These are phyloP conservation scores for Psilocybe tampanensis DNA, from an alignment of 768 basidiomycete genomes.

Conservation along the genomic window DNA sequence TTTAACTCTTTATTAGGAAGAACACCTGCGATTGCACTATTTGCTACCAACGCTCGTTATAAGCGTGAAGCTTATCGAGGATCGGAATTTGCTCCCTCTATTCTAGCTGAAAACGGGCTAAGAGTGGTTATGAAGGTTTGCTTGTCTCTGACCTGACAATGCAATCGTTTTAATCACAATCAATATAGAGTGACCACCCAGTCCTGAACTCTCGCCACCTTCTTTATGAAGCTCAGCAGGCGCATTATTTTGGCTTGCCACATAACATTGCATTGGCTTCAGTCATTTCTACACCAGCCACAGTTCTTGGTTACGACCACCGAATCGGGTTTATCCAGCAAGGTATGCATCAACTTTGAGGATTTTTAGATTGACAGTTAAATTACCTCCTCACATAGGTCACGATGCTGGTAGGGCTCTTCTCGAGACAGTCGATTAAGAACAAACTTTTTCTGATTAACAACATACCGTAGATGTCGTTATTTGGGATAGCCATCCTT, in stretches of 20 bases:
- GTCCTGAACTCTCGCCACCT: slow-evolving; percentile 70
- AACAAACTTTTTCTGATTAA: neutral
- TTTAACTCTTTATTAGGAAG: slow-evolving; percentile 41
- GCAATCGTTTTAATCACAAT: neutral
- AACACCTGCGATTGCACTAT: slow-evolving; percentile 74
- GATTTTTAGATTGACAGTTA: neutral
- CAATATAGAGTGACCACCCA: slow-evolving; percentile 60
- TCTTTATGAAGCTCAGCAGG: slow-evolving; percentile 77
- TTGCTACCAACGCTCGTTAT: slow-evolving; percentile 57
- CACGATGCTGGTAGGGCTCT: slow-evolving; percentile 61
- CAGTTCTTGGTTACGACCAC: slow-evolving; percentile 71
- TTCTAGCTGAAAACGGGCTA: slow-evolving; percentile 71
- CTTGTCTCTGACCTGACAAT: neutral
- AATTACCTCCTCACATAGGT: slow-evolving; percentile 33
- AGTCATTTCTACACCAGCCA: slow-evolving; percentile 74
- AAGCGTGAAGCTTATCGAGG: slow-evolving; percentile 83
- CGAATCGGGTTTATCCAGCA: slow-evolving; percentile 69
- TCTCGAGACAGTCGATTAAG: too few relatives aligned
- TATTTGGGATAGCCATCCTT: slow-evolving; percentile 77
- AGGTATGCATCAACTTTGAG: slow-evolving; percentile 33
- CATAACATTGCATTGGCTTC: slow-evolving; percentile 65
- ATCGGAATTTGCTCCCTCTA: slow-evolving; percentile 74
- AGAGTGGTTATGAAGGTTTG: slow-evolving; percentile 73
- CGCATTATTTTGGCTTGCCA: slow-evolving; percentile 73
- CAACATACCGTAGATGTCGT: slow-evolving; percentile 60